Evolutionary conservation across 305 asterid species (phyloP).

Genomic region (Fraxinus greggii): DNA sequence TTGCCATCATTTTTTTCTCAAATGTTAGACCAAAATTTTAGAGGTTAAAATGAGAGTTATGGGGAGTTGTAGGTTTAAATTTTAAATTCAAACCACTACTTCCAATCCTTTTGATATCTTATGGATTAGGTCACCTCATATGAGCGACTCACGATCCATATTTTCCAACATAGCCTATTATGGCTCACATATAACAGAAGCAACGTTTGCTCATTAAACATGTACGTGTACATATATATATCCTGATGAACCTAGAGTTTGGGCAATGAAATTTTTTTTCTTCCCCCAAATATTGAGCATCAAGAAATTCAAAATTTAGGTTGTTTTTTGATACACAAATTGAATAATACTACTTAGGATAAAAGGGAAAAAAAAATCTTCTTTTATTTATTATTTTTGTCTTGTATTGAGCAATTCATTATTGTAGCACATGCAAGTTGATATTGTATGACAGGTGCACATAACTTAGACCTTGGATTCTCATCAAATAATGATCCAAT

Average conservation of each 20-base stretch:
- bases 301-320: background rate
- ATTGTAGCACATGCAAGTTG: background rate
- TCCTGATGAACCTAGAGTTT: background rate
- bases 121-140: too few relatives aligned
- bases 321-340: background rate
- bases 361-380: too few relatives aligned
- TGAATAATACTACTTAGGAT: background rate
- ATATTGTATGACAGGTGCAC: constrained; percentile 50
- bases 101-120: too few relatives aligned
- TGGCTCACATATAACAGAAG: too few relatives aligned
- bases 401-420: background rate
- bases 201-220: too few relatives aligned
- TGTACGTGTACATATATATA: background rate
- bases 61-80: too few relatives aligned
- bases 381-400: background rate
- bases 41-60: too few relatives aligned
- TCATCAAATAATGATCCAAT: constrained; percentile 69
- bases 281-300: background rate
- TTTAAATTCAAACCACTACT: too few relatives aligned
- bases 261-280: background rate
- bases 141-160: too few relatives aligned
- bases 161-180: too few relatives aligned
- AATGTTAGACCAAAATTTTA: too few relatives aligned
- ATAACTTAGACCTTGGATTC: constrained; percentile 78
- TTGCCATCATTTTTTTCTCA: too few relatives aligned